phyloP scores from a whole-genome alignment of 495 filamentous ascomycete genomes.

The Barbatosphaeria neglecta region DNA sequence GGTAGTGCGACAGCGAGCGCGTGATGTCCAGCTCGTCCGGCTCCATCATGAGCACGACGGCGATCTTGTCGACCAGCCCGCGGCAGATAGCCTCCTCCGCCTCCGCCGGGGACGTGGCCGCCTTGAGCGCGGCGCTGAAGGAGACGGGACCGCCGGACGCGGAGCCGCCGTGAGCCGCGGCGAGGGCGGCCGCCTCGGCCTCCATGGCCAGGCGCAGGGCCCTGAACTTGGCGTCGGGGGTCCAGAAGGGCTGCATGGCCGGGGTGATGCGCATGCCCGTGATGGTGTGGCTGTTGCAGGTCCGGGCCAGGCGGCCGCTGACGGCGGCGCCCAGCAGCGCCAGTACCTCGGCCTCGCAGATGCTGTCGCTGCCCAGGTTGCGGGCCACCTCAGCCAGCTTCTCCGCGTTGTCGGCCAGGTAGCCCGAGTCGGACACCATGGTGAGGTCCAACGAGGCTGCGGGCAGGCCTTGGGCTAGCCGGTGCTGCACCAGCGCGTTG shows the following conservation, averaged over 20 bases:
- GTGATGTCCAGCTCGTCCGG: slow-evolving; percentile 38
- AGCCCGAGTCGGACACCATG: slow-evolving; percentile 44
- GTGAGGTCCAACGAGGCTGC: slow-evolving; percentile 44
- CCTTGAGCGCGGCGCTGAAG: slow-evolving; percentile 29
- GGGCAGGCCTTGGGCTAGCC: slow-evolving; percentile 30
- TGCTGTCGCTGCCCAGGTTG: slow-evolving; percentile 37
- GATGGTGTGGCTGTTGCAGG: slow-evolving; percentile 38
- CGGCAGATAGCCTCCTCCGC: slow-evolving; percentile 34
- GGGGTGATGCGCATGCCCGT: slow-evolving; percentile 40
- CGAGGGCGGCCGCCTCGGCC: slow-evolving; percentile 25
- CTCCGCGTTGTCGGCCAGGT: slow-evolving; percentile 36
- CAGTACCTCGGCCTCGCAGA: slow-evolving; percentile 40
- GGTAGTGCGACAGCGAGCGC: slow-evolving; percentile 36
- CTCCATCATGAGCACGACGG: slow-evolving; percentile 39
- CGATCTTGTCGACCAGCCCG: slow-evolving; percentile 34
- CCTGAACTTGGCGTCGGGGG: slow-evolving; percentile 39
- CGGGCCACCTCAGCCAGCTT: slow-evolving; percentile 34
- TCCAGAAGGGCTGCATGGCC: slow-evolving; percentile 37
- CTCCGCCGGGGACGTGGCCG: slow-evolving; percentile 27
- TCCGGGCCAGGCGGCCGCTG: slow-evolving; percentile 19
- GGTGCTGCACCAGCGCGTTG: slow-evolving; percentile 39
- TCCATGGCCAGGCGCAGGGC: slow-evolving; percentile 35
- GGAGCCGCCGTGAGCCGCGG: slow-evolving; percentile 15
- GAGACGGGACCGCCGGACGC: slow-evolving; percentile 18
- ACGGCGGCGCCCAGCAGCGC: slow-evolving; percentile 37